phyloP scores from a whole-genome alignment of 106 monocot genomes.

The Apostasia shenzhenica region DNA sequence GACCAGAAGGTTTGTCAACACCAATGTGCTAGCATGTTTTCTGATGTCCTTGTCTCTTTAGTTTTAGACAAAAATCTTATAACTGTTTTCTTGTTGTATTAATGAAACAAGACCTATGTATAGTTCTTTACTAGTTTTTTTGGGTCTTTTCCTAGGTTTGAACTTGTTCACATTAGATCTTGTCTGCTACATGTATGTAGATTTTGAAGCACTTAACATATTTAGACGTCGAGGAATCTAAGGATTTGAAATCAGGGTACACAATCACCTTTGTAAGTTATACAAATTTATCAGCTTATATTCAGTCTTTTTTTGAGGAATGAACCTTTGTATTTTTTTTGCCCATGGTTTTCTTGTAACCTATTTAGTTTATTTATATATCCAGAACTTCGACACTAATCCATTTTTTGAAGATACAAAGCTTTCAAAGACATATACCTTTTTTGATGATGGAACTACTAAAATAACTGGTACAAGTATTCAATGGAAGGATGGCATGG shows the following conservation, averaged over 20 bases:
- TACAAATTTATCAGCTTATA: background rate
- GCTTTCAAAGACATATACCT: constrained; percentile 57
- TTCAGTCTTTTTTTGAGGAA: background rate
- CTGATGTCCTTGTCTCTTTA: background rate
- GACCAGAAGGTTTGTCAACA: constrained; percentile 46
- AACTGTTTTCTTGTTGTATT: background rate
- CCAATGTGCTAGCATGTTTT: background rate
- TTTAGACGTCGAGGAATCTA: constrained; percentile 84
- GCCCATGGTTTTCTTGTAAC: background rate
- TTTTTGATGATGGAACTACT: constrained; percentile 54
- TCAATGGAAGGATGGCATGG: constrained; percentile 89
- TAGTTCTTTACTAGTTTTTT: background rate
- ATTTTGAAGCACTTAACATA: constrained; percentile 72
- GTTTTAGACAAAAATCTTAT: background rate
- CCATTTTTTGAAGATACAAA: constrained; percentile 77
- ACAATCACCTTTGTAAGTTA: constrained; percentile 72
- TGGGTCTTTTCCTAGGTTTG: background rate
- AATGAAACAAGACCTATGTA: background rate
- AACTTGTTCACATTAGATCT: background rate
- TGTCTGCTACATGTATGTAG: constrained; percentile 14
- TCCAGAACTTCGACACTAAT: constrained; percentile 66
- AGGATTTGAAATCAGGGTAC: constrained; percentile 88
- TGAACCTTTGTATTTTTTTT: background rate
- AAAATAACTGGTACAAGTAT: constrained; percentile 60
- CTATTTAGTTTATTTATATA: background rate